A percentile compares a stretch with the other conserved stretches of the same genome.
Conservation (phyloP, 2,329 filamentous ascomycete species). For the Penicillium sp. region DNA sequence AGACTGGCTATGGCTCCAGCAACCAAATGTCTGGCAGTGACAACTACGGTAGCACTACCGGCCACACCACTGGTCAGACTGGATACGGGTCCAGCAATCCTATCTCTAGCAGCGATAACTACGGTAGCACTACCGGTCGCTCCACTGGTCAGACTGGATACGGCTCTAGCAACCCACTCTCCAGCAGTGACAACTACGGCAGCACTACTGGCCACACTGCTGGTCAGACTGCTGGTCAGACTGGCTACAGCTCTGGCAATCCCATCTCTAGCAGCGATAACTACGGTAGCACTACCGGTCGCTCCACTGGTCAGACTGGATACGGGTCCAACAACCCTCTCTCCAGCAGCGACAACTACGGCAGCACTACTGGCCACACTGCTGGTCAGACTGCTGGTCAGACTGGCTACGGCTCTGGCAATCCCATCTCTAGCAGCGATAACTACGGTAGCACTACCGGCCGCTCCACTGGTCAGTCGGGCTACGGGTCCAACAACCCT, state of each 20-base stretch:
- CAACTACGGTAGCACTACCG: not conserved
- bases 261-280: constrained; percentile 3
- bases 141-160: not conserved
- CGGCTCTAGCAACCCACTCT: not conserved
- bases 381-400: not conserved
- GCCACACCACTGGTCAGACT: not conserved
- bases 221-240: not conserved
- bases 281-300: constrained; percentile 1
- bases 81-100: constrained; percentile 2
- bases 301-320: not conserved
- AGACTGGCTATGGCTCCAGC: not conserved
- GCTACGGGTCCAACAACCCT: constrained; percentile 1
- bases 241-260: not conserved
- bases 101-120: constrained; percentile 4
- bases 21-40: not conserved
- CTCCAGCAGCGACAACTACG: constrained; percentile 4
- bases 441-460: not conserved
- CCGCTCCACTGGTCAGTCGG: not conserved
- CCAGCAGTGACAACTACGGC: not conserved
- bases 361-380: not conserved
- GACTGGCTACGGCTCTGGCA: not conserved
- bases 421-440: not conserved
- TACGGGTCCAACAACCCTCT: not conserved
- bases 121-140: not conserved
- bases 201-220: not conserved